phyloP scores from a whole-genome alignment of 2,329 filamentous ascomycete species.

The Alternaria burnsii region DNA sequence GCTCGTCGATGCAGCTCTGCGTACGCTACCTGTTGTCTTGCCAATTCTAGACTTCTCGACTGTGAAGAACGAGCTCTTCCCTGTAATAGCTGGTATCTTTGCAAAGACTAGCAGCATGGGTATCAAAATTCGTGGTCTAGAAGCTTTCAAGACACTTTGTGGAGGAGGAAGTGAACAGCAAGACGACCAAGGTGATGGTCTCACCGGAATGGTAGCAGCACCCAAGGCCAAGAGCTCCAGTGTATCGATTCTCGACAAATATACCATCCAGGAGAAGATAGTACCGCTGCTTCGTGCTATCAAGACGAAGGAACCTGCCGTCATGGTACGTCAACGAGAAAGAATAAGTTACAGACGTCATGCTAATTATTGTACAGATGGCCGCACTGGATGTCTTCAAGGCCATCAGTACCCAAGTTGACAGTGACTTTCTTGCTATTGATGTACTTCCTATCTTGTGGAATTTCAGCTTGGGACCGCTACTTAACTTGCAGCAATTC shows the following conservation, averaged over 20 bases:
- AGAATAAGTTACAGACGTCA: not conserved
- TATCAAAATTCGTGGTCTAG: slow-evolving; percentile 91
- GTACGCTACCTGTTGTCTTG: slow-evolving; percentile 79
- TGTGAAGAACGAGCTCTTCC: slow-evolving; percentile 96
- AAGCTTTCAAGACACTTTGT: slow-evolving; percentile 89
- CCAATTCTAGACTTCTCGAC: slow-evolving; percentile 94
- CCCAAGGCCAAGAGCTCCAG: slow-evolving; percentile 69
- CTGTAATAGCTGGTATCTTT: slow-evolving; percentile 88
- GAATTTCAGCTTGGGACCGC: slow-evolving; percentile 88
- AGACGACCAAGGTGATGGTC: slow-evolving; percentile 67
- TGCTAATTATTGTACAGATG: slow-evolving; percentile 59
- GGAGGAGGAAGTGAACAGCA: slow-evolving; percentile 68
- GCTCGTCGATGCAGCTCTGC: slow-evolving; percentile 84
- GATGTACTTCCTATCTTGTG: slow-evolving; percentile 90
- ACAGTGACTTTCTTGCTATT: slow-evolving; percentile 90
- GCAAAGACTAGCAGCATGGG: slow-evolving; percentile 90
- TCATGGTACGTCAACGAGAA: slow-evolving; percentile 69
- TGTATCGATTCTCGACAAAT: slow-evolving; percentile 90
- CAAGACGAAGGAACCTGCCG: slow-evolving; percentile 96
- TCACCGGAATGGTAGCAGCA: slow-evolving; percentile 72
- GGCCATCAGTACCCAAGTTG: slow-evolving; percentile 82
- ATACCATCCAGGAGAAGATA: slow-evolving; percentile 97
- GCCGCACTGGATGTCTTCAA: slow-evolving; percentile 84
- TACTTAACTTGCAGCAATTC: slow-evolving; percentile 86
- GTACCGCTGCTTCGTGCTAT: slow-evolving; percentile 89